A percentile compares a stretch with the other conserved stretches of the same genome.
These are phyloP conservation scores for Camellia japonica DNA, from an alignment of 148 eudicot genomes.

Conservation along the genomic window DNA sequence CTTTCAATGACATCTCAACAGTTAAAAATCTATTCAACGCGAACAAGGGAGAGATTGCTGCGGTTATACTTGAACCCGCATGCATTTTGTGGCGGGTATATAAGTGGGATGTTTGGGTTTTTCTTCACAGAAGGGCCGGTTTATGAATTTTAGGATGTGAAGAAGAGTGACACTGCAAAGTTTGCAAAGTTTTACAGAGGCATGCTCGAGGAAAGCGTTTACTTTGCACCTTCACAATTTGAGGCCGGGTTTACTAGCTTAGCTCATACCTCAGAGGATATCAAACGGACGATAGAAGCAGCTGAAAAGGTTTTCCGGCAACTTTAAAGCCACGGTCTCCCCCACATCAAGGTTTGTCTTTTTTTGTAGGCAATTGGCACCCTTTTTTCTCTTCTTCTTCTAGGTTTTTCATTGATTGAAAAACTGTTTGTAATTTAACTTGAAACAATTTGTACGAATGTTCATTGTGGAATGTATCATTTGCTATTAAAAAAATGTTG, in stretches of 20 bases:
- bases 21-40: conserved; percentile 54
- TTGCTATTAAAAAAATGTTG: background rate
- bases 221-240: conserved; percentile 89
- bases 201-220: conserved; percentile 89
- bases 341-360: background rate
- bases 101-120: conserved; percentile 87
- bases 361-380: background rate
- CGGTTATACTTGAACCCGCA: conserved; percentile 80
- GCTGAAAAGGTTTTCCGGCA: conserved; percentile 73
- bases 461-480: conserved; percentile 9
- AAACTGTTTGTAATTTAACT: conserved; percentile 24
- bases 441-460: conserved; percentile 6
- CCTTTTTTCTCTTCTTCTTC: too few species aligned
- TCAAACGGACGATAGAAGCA: conserved; percentile 74
- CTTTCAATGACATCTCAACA: conserved; percentile 63
- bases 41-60: conserved; percentile 82
- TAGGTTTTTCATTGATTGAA: background rate
- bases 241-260: conserved; percentile 96
- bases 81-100: conserved; percentile 73
- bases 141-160: conserved; percentile 75
- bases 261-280: conserved; percentile 71
- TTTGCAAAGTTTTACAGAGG: conserved; percentile 65
- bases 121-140: conserved; percentile 93
- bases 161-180: conserved; percentile 67
- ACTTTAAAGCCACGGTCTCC: conserved; percentile 25